A percentile compares a stretch with the other conserved stretches of the same genome.
Evolutionary conservation across 164 flowering plant genomes (phyloP).

Genomic region (Malania oleifera): DNA sequence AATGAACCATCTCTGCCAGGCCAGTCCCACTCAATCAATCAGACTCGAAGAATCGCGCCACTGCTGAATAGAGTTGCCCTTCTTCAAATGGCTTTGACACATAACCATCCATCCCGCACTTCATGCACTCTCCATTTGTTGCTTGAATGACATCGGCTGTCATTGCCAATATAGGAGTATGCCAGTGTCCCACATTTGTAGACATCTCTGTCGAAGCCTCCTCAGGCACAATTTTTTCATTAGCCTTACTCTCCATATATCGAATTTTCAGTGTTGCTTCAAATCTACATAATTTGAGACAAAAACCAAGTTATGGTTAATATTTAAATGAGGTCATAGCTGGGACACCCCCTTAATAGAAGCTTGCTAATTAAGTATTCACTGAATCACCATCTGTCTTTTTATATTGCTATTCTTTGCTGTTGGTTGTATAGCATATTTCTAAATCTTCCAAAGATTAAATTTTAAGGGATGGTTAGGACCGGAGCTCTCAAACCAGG

Average conservation of each 20-base stretch:
- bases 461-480: too few species aligned
- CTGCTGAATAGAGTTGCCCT: slow-evolving; percentile 68
- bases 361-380: too few species aligned
- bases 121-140: slow-evolving; percentile 55
- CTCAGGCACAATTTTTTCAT: slow-evolving; percentile 44
- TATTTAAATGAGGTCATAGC: too few species aligned
- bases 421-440: too few species aligned
- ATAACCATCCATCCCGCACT: slow-evolving; percentile 89
- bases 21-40: slow-evolving; percentile 21
- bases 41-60: slow-evolving; percentile 61
- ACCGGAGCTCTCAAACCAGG: too few species aligned
- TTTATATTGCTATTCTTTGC: too few species aligned
- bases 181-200: slow-evolving; percentile 46
- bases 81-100: slow-evolving; percentile 91
- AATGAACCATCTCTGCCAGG: slow-evolving; percentile 5
- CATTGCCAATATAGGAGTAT: slow-evolving; percentile 90
- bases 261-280: slow-evolving; percentile 77
- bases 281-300: slow-evolving; percentile 43
- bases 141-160: slow-evolving; percentile 90
- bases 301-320: neutral
- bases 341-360: too few species aligned
- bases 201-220: slow-evolving; percentile 33
- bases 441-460: too few species aligned
- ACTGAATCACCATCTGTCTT: too few species aligned
- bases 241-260: slow-evolving; percentile 37